Evolutionary conservation across 1,284 basidiomycete genomes (phyloP).

Genomic region (Ceratobasidium sp.): DNA sequence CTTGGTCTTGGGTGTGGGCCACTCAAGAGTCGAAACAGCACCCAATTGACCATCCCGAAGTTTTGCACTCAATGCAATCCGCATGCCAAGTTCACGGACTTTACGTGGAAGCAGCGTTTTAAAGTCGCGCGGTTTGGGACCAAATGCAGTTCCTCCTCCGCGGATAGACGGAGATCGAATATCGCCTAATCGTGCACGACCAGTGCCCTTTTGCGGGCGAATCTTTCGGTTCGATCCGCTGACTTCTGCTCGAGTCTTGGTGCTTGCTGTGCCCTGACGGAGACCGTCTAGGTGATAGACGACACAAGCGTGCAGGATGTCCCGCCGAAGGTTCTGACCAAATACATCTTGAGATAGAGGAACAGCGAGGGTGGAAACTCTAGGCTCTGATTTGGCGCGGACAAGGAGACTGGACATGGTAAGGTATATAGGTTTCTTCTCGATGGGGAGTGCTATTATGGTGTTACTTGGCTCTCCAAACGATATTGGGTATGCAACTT

Average conservation of each 20-base stretch:
- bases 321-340: slow-evolving; percentile 80
- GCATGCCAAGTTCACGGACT: slow-evolving; percentile 90
- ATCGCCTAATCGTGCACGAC: slow-evolving; percentile 88
- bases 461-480: neutral
- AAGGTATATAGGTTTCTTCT: slow-evolving; percentile 51
- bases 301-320: slow-evolving; percentile 92
- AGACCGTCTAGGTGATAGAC: slow-evolving; percentile 87
- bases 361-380: slow-evolving; percentile 61
- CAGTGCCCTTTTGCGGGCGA: slow-evolving; percentile 89
- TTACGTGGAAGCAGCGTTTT: slow-evolving; percentile 88
- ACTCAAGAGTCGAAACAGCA: slow-evolving; percentile 73
- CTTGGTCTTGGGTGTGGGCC: slow-evolving; percentile 71
- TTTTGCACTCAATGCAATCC: slow-evolving; percentile 82
- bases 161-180: slow-evolving; percentile 85
- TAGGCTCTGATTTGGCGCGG: slow-evolving; percentile 49
- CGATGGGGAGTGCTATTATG: slow-evolving; percentile 26
- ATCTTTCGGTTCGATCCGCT: slow-evolving; percentile 87
- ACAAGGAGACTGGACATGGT: slow-evolving; percentile 44
- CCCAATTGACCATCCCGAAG: slow-evolving; percentile 75
- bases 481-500: neutral
- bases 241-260: slow-evolving; percentile 90
- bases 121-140: slow-evolving; percentile 88
- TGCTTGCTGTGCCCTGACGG: slow-evolving; percentile 87
- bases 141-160: slow-evolving; percentile 91
- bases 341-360: slow-evolving; percentile 85